These are phyloP conservation scores for Talaromyces ruber DNA, from an alignment of 495 filamentous ascomycete species.

Conservation along the genomic window DNA sequence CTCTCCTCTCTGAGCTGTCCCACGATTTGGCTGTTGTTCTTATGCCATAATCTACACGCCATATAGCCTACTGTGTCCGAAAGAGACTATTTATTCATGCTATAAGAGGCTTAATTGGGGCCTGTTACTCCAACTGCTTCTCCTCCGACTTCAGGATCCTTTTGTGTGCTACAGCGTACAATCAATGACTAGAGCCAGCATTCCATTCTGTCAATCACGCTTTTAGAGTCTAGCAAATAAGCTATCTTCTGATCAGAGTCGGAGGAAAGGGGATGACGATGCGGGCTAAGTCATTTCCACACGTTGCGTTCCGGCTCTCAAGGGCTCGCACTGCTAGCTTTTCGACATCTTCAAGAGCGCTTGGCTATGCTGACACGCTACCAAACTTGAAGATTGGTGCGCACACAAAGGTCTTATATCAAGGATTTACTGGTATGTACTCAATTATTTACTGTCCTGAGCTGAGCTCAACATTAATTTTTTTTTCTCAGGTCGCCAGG, in stretches of 20 bases:
- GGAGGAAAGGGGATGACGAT: neutral
- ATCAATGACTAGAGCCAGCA: neutral
- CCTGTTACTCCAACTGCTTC: neutral
- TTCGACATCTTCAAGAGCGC: conserved; percentile 24
- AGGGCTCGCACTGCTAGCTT: conserved; percentile 17
- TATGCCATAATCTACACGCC: neutral
- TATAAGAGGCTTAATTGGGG: neutral
- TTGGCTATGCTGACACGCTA: conserved; percentile 56
- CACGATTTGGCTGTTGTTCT: neutral
- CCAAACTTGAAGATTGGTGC: conserved; percentile 68
- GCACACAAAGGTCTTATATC: conserved; percentile 76
- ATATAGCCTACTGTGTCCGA: neutral
- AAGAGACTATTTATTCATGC: neutral
- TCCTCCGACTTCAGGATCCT: neutral
- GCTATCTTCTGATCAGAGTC: neutral
- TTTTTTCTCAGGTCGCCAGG: conserved; percentile 17
- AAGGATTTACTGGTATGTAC: conserved; percentile 70
- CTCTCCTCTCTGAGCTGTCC: neutral
- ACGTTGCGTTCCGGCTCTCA: neutral
- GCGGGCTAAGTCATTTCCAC: neutral
- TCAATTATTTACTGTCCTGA: neutral
- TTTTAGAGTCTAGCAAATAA: neutral
- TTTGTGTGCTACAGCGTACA: neutral
- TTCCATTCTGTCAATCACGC: neutral
- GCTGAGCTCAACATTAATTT: neutral